Evolutionary conservation across 768 basidiomycete genomes (phyloP), one percentile per base, ranked within the genome.

Genomic region (Macrocybe gigantea): DNA sequence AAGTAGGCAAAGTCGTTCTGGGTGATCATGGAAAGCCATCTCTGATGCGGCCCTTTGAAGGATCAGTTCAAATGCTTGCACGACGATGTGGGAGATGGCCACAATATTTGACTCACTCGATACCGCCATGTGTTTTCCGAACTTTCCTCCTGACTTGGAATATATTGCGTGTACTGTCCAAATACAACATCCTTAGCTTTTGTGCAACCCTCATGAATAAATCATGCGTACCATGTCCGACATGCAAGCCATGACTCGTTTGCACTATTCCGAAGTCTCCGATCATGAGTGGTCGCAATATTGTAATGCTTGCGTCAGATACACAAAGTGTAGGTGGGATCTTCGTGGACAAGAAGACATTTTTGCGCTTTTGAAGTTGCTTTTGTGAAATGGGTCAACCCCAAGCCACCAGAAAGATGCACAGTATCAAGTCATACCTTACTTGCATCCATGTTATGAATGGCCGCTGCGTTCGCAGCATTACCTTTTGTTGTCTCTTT

Each of bases 31-130:
- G 6, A 8, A 14, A 41, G 6, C 32, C 9, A 13, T 42, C 30
- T 49, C 41, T 37, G 37, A 49, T 46, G 53, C 41, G 32, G 9
- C 35, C 9, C 35, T 9, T 37, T 37, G 35, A n/a, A 9, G 9
- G n/a, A 9, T 9, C 9, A 37, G n/a, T 37, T 37, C 35, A 37
- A 9, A 37, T 37, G n/a, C 35, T n/a, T 37, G 35, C 35, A 37
- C 35, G n/a, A 37, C 35, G n/a, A 37, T 37, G 35, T 37, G 9
- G 35, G 35, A 37, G n/a, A n/a, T n/a, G 9, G 9, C 35, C n/a
- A n/a, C n/a, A n/a, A 37, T 37, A 37, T 9, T 37, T 9, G 9
- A 9, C 9, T 9, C 9, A 9, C n/a, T n/a, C 9, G 9, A 9
- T 37, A n/a, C 35, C 9, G 9, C n/a, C 9, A n/a, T 9, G 35